These are phyloP conservation scores for Solanum pinnatisectum DNA, from an alignment of 257 asterid genomes.

Conservation along the genomic window DNA sequence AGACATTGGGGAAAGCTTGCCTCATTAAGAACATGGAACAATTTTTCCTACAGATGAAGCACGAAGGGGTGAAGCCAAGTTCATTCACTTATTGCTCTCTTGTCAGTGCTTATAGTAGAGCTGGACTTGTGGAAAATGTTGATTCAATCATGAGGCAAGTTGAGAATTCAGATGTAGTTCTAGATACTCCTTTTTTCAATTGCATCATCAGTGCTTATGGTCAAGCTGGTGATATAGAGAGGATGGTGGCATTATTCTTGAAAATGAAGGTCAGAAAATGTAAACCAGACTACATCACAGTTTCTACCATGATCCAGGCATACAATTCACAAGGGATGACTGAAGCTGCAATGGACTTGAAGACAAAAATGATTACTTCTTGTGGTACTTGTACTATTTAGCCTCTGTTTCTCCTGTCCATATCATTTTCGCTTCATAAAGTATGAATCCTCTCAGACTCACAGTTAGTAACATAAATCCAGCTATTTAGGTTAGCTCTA, in stretches of 20 bases:
- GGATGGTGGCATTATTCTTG: slow-evolving; percentile 52
- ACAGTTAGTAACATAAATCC: neutral
- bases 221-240: slow-evolving; percentile 57
- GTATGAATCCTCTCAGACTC: neutral
- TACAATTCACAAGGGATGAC: slow-evolving; percentile 57
- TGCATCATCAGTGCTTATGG: slow-evolving; percentile 72
- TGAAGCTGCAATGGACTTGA: slow-evolving; percentile 52
- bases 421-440: neutral
- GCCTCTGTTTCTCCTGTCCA: neutral
- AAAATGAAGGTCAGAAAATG: slow-evolving; percentile 62
- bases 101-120: slow-evolving; percentile 60
- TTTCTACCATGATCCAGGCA: slow-evolving; percentile 57
- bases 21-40: slow-evolving; percentile 61
- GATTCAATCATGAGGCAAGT: slow-evolving; percentile 71
- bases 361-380: slow-evolving; percentile 24
- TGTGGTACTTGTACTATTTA: neutral
- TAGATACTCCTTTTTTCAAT: slow-evolving; percentile 76
- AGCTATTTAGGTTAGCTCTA: neutral
- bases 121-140: slow-evolving; percentile 45
- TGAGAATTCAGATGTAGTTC: slow-evolving; percentile 62
- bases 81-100: slow-evolving; percentile 74
- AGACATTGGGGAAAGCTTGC: slow-evolving; percentile 71
- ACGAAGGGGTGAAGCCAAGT: slow-evolving; percentile 75
- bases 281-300: slow-evolving; percentile 62
- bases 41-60: slow-evolving; percentile 73